phyloP scores from a whole-genome alignment of 805 yeast species.

The Monosporozyma yasuniensis region DNA sequence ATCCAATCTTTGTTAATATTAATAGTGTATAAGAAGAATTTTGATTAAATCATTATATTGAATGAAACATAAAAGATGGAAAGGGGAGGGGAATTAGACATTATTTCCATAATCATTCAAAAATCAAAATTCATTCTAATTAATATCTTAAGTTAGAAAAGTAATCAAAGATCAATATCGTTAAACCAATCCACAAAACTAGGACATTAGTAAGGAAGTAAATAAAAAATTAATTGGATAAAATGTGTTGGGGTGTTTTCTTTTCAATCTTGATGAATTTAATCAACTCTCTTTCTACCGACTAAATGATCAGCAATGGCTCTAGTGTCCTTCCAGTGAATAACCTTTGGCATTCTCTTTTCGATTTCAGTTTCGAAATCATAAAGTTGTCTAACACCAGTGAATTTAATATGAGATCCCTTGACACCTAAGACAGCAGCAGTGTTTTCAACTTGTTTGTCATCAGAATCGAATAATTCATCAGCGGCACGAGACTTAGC shows the following conservation, averaged over 20 bases:
- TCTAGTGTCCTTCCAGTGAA: conserved; percentile 73
- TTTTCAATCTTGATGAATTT: background rate
- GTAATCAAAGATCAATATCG: background rate
- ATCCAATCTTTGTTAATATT: background rate
- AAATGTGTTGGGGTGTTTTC: background rate
- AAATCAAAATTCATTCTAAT: background rate
- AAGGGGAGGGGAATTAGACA: conserved; percentile 1
- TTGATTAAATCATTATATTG: background rate
- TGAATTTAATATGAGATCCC: conserved; percentile 65
- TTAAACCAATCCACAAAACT: background rate
- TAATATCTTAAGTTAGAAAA: background rate
- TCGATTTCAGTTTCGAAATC: conserved; percentile 78
- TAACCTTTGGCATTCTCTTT: conserved; percentile 78
- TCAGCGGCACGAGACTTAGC: conserved; percentile 27
- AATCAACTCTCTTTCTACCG: conserved; percentile 45
- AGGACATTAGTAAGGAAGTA: background rate
- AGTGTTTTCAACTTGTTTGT: conserved; percentile 37
- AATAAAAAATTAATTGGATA: background rate
- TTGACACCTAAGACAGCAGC: conserved; percentile 80
- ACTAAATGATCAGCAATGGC: conserved; percentile 79
- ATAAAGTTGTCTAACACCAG: conserved; percentile 66
- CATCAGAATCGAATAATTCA: conserved; percentile 23
- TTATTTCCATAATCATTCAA: conserved; percentile 1
- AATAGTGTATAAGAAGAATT: background rate
- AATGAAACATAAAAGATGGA: background rate